Base-by-base conservation (phyloP, 305 asterid genomes). In the Solanum chacoense region DNA sequence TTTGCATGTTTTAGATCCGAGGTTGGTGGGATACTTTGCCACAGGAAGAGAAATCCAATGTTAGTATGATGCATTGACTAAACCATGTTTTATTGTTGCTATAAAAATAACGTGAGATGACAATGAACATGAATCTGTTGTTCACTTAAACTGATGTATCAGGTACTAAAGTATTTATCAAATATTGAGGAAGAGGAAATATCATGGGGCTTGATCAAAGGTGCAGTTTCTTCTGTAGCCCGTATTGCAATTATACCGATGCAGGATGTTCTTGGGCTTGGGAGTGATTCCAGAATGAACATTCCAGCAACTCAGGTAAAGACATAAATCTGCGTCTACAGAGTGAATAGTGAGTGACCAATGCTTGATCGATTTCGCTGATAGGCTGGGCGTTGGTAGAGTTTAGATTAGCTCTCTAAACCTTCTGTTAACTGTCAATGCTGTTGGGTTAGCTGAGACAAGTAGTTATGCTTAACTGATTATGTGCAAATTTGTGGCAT, bases 11-110 rank as follows among this genome's bases (percentile, higher is more conserved):
- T 63, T 92, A 97, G 99, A 95, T 95, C 87, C 93, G 85, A 89
- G 99, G 99, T 76, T 97, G 99, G 99, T 97, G 99, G 99, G 91
- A 93, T 67, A 92, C 50, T 45, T 93, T 97, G 94, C 98, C 96
- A n/a, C 91, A 94, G 89, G 93, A 88, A 91, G 98, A 96, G 93
- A 97, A 95, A 92, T 89, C 92, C 85, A 94, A 92, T 85, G 99
- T 96, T 91, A 94, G 99, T 90, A 83, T 87, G 65, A 78, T 24
- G 85, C 37, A 38, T 38, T 87, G 40, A 38, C 42, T 75, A 87
- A 73, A 38, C 67, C 85, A 55, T 88, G 40, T 31, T 63, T 80
- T 6, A 16, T 83, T 29, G 28, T 10, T 35, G 55, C 73, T 42
- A 40, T 80, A 80, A 9, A 63, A 13, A 28, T 42, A 80, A 55